Evolutionary conservation across 2,329 filamentous ascomycete genomes (phyloP), one percentile per base, ranked within the genome.

Genomic region (Sclerotinia glacialis): DNA sequence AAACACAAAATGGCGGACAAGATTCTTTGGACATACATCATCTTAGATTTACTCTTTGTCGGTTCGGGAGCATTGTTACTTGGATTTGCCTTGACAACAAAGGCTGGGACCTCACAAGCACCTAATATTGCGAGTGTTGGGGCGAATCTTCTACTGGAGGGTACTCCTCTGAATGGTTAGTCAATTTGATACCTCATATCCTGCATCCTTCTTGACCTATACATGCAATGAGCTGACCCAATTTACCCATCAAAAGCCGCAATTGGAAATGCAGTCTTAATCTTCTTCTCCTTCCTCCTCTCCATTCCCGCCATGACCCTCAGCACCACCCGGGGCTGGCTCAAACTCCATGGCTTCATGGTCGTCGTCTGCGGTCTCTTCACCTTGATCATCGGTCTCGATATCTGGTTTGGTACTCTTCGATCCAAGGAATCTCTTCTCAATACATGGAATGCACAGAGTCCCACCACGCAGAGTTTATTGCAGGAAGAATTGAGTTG

Each of bases 401-500:
- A 83, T 69, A 81, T 92, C 69, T 92, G 89, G 91, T 85, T 92
- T 74, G 80, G 88, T 73, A 94, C 91, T 2, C 80, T 95, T 71
- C 83, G 82, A 72, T 88, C 88, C 55, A 85, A 89, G 74, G 81
- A 83, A 47, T 85, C 85, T 69, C 85, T 93, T 68, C 80, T 78
- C 67, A 75, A 78, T 1, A 81, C 89, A 63, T 95, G 89, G 85
- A 79, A 80, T 31, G 74, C 78, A 6, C 86, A 91, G 77, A 74
- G 83, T 3, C 73, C 82, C 0, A 71, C 78, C 1, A 81, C 87
- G 5, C 89, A 93, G 77, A 85, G 84, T 70, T 79, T 93, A 64
- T 82, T 95, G 76, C 90, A 95, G 78, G 83, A 85, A 72, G 82
- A 84, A 87, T 93, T 94, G 76, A 77, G 86, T 72, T 95, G 91